These are phyloP conservation scores for Prototheca cutis DNA, from an alignment of 163 green algal species.

Conservation along the genomic window DNA sequence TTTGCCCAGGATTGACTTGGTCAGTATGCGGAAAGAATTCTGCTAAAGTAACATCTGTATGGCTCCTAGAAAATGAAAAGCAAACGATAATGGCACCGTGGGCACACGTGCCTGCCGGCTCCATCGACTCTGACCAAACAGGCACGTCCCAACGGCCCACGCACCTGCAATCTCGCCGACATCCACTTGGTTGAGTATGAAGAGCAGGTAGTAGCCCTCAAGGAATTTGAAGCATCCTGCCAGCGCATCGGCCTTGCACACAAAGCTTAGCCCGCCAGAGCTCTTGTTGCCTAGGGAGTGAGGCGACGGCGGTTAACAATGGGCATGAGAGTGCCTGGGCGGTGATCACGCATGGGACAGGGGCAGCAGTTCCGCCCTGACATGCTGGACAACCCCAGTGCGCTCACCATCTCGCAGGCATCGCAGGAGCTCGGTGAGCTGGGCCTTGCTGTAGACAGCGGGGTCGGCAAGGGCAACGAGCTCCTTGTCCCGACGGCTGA, in stretches of 20 bases:
- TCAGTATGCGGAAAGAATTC: background rate
- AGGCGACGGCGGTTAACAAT: background rate
- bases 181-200: constrained; percentile 56
- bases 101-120: background rate
- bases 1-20: background rate
- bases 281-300: constrained; percentile 26
- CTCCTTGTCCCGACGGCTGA: constrained; percentile 4
- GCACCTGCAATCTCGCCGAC: constrained; percentile 29
- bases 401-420: constrained; percentile 37
- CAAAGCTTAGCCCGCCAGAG: constrained; percentile 53
- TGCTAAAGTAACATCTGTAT: no score
- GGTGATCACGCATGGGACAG: background rate
- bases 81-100: background rate
- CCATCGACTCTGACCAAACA: background rate
- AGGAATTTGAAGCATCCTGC: constrained; percentile 78
- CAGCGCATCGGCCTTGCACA: constrained; percentile 65
- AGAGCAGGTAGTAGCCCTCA: constrained; percentile 79
- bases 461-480: constrained; percentile 41
- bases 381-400: background rate
- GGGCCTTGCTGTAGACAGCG: constrained; percentile 30
- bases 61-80: background rate
- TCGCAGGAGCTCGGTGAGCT: constrained; percentile 36
- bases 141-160: background rate
- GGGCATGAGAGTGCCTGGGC: background rate
- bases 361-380: background rate